Percentiles rank a stretch among this genome's conserved stretches.
Evolutionary conservation across 2,329 filamentous ascomycete species (phyloP).

Genomic region (Emericellopsis atlantica): DNA sequence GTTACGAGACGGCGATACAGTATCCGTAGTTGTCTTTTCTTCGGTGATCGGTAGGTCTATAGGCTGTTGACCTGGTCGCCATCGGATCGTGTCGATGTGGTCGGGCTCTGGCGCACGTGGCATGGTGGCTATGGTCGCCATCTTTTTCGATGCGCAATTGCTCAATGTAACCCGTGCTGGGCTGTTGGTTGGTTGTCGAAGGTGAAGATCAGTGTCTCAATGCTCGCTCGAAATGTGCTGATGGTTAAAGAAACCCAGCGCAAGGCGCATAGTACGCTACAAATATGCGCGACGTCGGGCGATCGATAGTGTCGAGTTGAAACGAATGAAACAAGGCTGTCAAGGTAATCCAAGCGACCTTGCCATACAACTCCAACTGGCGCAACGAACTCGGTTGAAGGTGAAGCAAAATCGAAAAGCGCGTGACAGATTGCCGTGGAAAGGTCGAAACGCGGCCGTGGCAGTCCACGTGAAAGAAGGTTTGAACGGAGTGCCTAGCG

Average conservation of each 20-base stretch:
- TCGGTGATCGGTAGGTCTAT: conserved; percentile 1
- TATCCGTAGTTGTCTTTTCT: neutral
- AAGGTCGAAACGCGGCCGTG: neutral
- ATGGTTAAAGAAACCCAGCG: neutral
- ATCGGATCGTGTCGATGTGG: neutral
- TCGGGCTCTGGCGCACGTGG: neutral
- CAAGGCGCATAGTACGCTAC: neutral
- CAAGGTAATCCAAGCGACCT: no score
- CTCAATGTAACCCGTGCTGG: no score
- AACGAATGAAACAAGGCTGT: neutral
- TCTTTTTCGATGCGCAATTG: neutral
- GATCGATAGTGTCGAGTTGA: neutral
- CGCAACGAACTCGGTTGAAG: no score
- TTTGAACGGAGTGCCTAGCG: neutral
- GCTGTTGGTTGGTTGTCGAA: neutral
- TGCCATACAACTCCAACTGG: no score
- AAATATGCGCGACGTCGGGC: neutral
- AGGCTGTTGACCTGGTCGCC: conserved; percentile 4
- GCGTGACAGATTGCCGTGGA: neutral
- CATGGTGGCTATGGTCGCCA: neutral
- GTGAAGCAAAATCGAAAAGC: neutral
- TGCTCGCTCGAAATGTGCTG: no score
- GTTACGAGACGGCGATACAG: neutral
- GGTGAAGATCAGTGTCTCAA: neutral
- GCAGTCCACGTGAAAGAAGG: conserved; percentile 1